These are phyloP conservation scores for Hypomyces rosellus DNA, from an alignment of 2,329 filamentous ascomycete species.

Conservation along the genomic window DNA sequence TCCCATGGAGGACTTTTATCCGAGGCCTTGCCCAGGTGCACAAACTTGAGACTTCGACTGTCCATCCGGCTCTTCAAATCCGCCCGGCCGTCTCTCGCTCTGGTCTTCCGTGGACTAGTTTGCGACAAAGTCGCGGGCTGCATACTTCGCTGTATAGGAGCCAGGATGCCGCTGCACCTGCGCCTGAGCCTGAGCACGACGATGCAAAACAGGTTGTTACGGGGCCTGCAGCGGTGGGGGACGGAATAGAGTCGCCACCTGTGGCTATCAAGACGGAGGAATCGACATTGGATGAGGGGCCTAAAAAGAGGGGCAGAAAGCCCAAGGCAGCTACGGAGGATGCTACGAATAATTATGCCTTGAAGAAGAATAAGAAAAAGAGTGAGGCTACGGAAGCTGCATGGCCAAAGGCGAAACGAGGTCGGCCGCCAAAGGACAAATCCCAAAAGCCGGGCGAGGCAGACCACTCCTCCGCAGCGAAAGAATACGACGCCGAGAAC, in stretches of 20 bases:
- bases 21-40: conserved; percentile 39
- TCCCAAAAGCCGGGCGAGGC: not conserved
- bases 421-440: not conserved
- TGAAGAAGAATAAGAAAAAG: not conserved
- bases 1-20: conserved; percentile 42
- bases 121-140: conserved; percentile 19
- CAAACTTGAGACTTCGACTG: conserved; percentile 18
- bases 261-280: not conserved
- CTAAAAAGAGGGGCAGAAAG: not conserved
- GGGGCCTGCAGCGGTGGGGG: not conserved
- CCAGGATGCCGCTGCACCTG: conserved; percentile 14
- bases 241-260: not conserved
- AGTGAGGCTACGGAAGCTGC: not conserved
- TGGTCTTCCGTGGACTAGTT: conserved; percentile 1
- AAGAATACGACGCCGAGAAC: not conserved
- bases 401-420: not conserved
- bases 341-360: not conserved
- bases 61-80: not conserved
- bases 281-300: not conserved
- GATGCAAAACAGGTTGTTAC: conserved; percentile 13
- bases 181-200: not conserved
- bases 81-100: not conserved
- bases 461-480: not conserved
- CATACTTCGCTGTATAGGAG: conserved; percentile 15
- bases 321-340: not conserved